Base-by-base conservation (phyloP, 108 stramenopile species). In the Discostella stelligeroides region DNA sequence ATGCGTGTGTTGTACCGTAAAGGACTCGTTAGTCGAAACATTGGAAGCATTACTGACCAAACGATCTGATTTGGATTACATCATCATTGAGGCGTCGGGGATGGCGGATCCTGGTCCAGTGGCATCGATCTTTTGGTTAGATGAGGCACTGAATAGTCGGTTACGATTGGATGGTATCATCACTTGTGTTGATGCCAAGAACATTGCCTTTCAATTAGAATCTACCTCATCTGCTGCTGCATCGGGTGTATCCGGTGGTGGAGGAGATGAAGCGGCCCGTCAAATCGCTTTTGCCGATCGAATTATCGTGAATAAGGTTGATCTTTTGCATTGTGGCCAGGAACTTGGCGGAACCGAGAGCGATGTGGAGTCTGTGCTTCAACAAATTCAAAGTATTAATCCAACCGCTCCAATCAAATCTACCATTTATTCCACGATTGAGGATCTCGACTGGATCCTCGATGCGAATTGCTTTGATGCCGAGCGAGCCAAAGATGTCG, bases 71-170 rank as follows among this genome's bases (percentile, higher is more conserved):
- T 68, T 95, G 46, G 93, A 96, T 83, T 92, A 94, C 50, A 86
- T 96, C 43, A 56, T 96, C 18, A 91, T 96, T 43, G 95, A 96
- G 85, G 82, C 85, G 29, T 81, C 76, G 0, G 95, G 95, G 0
- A 92, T 96, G 88, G 95, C 95, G 6, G 89, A 96, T 82, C 95
- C 95, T 11, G 93, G 93, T 24, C 95, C 92, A 4, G 86, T 96
- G 45, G 93, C 92, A 12, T 78, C 73, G 43, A 70, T 90, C 4
- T 94, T 96, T 74, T 96, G 95, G 95, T 68, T 92, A 55, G 95
- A 96, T 63, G 92, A 92, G 9, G 90, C 80, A 0, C 68, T 94
- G 34, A 89, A 88, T 23, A 88, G 85, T 50, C 54, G 89, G 38
- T 45, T 94, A 28, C 72, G 83, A 38, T 66, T 96, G 66, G 95